Evolutionary conservation across 352 stramenopile species (phyloP).

Genomic region (Thalassiosira mediterranea): DNA sequence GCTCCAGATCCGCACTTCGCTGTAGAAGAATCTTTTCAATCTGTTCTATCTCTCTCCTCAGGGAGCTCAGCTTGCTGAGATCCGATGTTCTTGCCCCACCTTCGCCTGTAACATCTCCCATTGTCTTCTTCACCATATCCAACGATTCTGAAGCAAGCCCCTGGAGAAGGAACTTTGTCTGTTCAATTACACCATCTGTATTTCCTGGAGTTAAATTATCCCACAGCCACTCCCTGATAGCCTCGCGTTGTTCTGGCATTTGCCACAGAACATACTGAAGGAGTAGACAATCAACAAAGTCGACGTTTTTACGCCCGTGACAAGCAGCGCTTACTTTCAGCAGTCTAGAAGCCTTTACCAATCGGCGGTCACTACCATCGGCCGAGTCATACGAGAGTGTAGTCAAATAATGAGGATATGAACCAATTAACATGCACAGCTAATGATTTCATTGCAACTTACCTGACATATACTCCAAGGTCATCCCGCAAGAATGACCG

Average conservation of each 20-base stretch:
- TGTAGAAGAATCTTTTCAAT: conserved; percentile 51
- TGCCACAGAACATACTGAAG: conserved; percentile 72
- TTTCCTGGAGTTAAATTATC: conserved; percentile 67
- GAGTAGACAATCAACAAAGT: conserved; percentile 70
- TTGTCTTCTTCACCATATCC: conserved; percentile 55
- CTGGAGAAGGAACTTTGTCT: conserved; percentile 65
- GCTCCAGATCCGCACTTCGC: conserved; percentile 35
- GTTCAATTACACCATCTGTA: conserved; percentile 32
- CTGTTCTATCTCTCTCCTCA: conserved; percentile 43
- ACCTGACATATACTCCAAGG: conserved; percentile 61
- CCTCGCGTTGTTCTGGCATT: conserved; percentile 54
- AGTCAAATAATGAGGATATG: too few relatives aligned
- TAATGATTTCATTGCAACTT: too few relatives aligned
- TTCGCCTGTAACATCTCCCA: conserved; percentile 62
- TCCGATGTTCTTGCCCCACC: conserved; percentile 51
- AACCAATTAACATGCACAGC: too few relatives aligned
- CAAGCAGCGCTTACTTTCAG: conserved; percentile 68
- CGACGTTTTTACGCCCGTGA: conserved; percentile 60
- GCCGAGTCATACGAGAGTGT: too few relatives aligned
- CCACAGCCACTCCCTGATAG: conserved; percentile 67
- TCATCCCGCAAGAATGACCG: conserved; percentile 60
- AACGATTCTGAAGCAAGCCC: conserved; percentile 56
- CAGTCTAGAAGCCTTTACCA: conserved; percentile 67
- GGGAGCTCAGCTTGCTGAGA: conserved; percentile 45
- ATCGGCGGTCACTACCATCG: conserved; percentile 60